A percentile compares a stretch with the other conserved stretches of the same genome.
phyloP scores from a whole-genome alignment of 352 stramenopile genomes.

The Phytopythium litorale region DNA sequence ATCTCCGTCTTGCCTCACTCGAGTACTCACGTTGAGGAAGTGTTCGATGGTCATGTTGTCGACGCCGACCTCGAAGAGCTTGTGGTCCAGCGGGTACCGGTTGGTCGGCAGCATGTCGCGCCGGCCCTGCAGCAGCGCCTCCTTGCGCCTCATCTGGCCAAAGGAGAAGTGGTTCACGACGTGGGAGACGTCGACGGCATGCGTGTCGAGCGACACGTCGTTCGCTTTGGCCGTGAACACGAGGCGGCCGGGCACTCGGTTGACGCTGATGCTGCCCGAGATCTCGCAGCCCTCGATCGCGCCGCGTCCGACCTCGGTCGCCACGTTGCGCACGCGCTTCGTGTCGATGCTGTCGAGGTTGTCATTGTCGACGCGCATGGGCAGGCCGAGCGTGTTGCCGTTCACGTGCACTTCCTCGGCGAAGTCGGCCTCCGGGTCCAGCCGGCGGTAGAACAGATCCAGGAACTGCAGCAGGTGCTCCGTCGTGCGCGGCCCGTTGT shows the following conservation, averaged over 20 bases:
- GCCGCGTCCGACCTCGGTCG: constrained; percentile 19
- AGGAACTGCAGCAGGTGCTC: constrained; percentile 78
- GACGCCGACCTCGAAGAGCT: constrained; percentile 45
- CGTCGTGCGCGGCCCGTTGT: constrained; percentile 71
- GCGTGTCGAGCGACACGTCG: constrained; percentile 65
- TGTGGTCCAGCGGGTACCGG: constrained; percentile 58
- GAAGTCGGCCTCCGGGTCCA: constrained; percentile 78
- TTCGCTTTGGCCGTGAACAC: constrained; percentile 63
- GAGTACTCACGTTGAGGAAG: constrained; percentile 77
- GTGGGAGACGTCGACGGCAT: constrained; percentile 61
- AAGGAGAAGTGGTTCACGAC: constrained; percentile 84
- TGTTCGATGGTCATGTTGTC: constrained; percentile 80
- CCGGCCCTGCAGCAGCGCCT: constrained; percentile 51
- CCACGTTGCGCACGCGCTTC: constrained; percentile 39
- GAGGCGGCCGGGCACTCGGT: constrained; percentile 67
- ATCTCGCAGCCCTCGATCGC: constrained; percentile 73
- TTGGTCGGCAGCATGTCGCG: constrained; percentile 47
- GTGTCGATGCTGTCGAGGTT: constrained; percentile 47
- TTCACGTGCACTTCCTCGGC: constrained; percentile 73
- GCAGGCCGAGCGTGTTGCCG: constrained; percentile 36
- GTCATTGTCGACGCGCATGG: constrained; percentile 52
- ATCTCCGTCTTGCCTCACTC: background rate
- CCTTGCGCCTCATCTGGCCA: constrained; percentile 61
- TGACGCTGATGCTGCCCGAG: constrained; percentile 74
- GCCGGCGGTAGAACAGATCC: constrained; percentile 77